Evolutionary conservation across 208 protist species (phyloP), one percentile per base, ranked within the genome.

Genomic region (Acanthamoeba sp.): DNA sequence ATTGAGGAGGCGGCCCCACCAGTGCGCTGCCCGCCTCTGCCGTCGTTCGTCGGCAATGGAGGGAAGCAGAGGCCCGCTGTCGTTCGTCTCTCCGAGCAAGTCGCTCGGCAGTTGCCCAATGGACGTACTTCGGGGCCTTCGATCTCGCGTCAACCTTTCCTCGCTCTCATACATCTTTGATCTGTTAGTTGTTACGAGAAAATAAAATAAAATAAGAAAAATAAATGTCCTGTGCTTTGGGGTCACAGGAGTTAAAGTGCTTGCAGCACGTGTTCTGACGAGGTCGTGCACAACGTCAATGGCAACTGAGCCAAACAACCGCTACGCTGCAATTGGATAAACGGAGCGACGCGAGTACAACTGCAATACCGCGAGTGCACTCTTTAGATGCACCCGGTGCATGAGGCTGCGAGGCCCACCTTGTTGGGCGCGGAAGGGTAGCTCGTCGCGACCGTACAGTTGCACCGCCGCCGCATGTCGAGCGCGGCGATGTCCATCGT

Each of bases 401-500:
- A 91, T 45, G 84, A 91, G 20, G 84, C 84, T 7, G 84, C 84
- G 12, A 91, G 84, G 2, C 84, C 84, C n/a, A 85, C 76, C 76
- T 85, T 85, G 57, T 71, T 91, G 36, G 48, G 55, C 36, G 84
- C 48, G 18, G 55, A 62, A 2, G 45, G 29, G 36, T 91, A 69
- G 55, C 48, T 71, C 32, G 48, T 62, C 3, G 22, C 36, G 7
- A 91, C 55, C 7, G 84, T 69, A 27, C 84, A 91, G 22, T 71
- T 29, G 84, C 84, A 91, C n/a, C 88, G 88, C 29, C 88, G 55
- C 24, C 55, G 62, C 55, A 93, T 73, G 88, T 93, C 88, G 27
- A 93, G 38, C 29, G 88, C 64, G n/a, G 88, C 88, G 40, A 93
- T 80, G 42, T 93, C 88, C 88, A 93, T 93, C 29, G 22, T 93